Percentiles rank a stretch among this genome's conserved stretches.
Conservation (phyloP, 1,284 basidiomycete species). For the Schizopora paradoxa region DNA sequence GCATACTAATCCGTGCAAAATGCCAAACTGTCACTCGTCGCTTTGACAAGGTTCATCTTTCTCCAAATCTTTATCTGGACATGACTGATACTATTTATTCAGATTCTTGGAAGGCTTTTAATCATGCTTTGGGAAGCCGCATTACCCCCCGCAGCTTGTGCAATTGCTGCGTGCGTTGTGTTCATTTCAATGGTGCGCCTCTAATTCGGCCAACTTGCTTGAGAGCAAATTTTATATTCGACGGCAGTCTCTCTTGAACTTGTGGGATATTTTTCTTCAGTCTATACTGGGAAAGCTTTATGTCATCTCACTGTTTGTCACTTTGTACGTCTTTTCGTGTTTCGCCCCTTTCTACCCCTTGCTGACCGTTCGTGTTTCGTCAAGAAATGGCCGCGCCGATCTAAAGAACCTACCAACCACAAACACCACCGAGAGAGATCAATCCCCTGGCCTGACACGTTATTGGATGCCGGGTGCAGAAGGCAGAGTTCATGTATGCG, state of each 20-base stretch:
- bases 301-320: constrained; percentile 30
- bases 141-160: constrained; percentile 28
- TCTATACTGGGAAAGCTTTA: constrained; percentile 31
- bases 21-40: constrained; percentile 24
- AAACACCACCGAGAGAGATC: background rate
- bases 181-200: constrained; percentile 24
- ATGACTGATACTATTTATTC: background rate
- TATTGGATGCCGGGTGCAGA: constrained; percentile 10
- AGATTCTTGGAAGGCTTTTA: constrained; percentile 25
- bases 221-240: background rate
- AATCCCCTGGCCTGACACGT: background rate
- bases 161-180: constrained; percentile 24
- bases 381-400: constrained; percentile 15
- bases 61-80: background rate
- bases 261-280: constrained; percentile 29
- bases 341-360: background rate
- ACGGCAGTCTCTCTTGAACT: constrained; percentile 24
- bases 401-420: background rate
- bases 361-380: background rate
- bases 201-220: background rate
- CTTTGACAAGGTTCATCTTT: constrained; percentile 23
- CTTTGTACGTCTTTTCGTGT: constrained; percentile 21
- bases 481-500: constrained; percentile 9
- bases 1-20: constrained; percentile 27
- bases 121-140: constrained; percentile 30